Percentiles rank a stretch among this genome's conserved stretches.
Evolutionary conservation across 176 grass and related monocot species (phyloP).

Genomic region (Musa beccarii): DNA sequence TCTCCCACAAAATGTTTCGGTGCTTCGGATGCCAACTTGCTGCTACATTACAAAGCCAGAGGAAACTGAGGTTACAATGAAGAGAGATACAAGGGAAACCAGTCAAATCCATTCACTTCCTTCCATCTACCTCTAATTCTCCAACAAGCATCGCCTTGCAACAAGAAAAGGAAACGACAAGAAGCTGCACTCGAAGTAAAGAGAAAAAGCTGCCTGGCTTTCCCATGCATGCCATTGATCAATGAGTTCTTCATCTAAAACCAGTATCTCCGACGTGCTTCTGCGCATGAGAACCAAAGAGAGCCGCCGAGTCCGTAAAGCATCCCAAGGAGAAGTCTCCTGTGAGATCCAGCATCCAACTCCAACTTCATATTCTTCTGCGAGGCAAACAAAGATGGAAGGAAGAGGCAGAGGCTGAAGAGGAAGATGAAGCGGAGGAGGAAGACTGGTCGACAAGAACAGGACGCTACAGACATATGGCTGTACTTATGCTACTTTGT

Average conservation of each 20-base stretch:
- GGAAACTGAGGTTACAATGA: not conserved
- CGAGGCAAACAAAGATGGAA: no score
- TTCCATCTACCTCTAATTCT: not conserved
- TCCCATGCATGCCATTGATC: not conserved
- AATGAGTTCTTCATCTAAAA: conserved; percentile 2
- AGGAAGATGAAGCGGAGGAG: not conserved
- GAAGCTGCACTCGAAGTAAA: not conserved
- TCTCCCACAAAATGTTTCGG: not conserved
- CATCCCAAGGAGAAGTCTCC: no score
- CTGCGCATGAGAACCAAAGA: no score
- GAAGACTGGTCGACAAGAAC: not conserved
- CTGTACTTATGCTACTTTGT: not conserved
- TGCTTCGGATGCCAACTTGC: not conserved
- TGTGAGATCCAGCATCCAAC: not conserved
- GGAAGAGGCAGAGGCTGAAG: not conserved
- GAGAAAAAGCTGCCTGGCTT: conserved; percentile 6
- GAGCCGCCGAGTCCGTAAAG: no score
- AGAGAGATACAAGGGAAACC: conserved; percentile 5
- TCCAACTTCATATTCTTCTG: not conserved
- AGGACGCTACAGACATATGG: no score
- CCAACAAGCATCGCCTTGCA: not conserved
- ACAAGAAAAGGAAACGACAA: not conserved
- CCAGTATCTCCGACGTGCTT: no score
- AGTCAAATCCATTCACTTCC: not conserved
- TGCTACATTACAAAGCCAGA: not conserved